Evolutionary conservation across 2,329 filamentous ascomycete genomes (phyloP).

Genomic region (Ophiostoma angusticollis): DNA sequence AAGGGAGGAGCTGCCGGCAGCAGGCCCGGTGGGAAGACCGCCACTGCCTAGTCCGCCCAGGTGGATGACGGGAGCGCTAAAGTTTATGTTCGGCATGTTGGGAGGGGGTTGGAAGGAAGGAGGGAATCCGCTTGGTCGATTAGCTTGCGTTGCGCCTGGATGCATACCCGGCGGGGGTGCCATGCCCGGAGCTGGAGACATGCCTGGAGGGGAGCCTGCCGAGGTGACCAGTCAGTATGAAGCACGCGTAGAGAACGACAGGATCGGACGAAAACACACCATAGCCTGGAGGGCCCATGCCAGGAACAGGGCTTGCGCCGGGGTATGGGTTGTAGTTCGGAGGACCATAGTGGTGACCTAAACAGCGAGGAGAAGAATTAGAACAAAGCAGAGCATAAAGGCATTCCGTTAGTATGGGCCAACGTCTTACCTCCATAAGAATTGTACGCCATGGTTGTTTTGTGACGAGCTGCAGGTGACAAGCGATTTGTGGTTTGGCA

Average conservation of each 20-base stretch:
- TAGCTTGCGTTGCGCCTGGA: conserved; percentile 55
- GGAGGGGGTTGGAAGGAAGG: conserved; percentile 76
- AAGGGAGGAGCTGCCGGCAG: conserved; percentile 10
- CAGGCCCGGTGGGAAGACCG: conserved; percentile 4
- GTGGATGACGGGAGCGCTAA: conserved; percentile 90
- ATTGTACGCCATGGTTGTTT: conserved; percentile 47
- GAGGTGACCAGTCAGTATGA: too few relatives aligned
- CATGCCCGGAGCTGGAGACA: conserved; percentile 69
- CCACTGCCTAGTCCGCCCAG: conserved; percentile 56
- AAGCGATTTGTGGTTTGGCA: too few relatives aligned
- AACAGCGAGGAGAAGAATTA: not conserved
- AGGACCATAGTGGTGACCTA: conserved; percentile 51
- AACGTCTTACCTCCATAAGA: conserved; percentile 39
- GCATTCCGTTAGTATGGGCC: not conserved
- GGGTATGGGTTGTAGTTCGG: conserved; percentile 63
- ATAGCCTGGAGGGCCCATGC: conserved; percentile 69
- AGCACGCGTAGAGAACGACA: too few relatives aligned
- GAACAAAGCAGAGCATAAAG: not conserved
- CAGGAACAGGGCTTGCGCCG: conserved; percentile 44
- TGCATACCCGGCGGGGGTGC: conserved; percentile 66
- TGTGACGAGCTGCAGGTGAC: too few relatives aligned
- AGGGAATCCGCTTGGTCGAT: conserved; percentile 68
- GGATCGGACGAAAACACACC: conserved; percentile 53
- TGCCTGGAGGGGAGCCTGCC: conserved; percentile 63
- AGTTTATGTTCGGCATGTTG: conserved; percentile 96